Base-by-base conservation (phyloP, 2,329 filamentous ascomycete species). In the Colletotrichum lini region DNA sequence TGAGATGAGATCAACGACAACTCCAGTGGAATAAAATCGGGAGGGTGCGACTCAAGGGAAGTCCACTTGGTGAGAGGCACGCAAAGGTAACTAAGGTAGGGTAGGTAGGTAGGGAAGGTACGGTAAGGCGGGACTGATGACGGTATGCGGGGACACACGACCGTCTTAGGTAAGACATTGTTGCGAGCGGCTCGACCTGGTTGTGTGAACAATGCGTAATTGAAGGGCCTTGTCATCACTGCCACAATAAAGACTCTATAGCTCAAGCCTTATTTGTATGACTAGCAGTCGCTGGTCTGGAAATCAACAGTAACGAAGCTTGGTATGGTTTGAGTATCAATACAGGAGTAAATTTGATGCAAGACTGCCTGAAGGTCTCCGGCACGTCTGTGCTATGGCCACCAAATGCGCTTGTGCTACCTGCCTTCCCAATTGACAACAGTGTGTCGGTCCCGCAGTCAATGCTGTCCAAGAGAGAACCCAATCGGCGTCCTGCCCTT, bases 131-230 rank as follows among this genome's bases (percentile, higher is more conserved):
- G 50, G 16, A 21, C 49, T 16, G 50, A 56, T 57, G 58, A 63
- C 50, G 58, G 42, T 67, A 21, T 54, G 64, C 64, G 64, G 64
- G 64, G 56, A 38, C 53, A 57, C 42, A 42, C 35, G n/a, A n/a
- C 53, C 4, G 35, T 10, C 35, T 57, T 57, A 57, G 54, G 35
- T 57, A 57, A 57, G 54, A 18, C 3, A 21, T 23, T 15, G 10
- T 18, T 56, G 15, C 16, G n/a, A 16, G 13, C n/a, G 18, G 23
- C 30, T 12, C 38, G 38, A 10, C 35, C 53, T 23, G n/a, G 23
- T 18, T 40, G 13, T 40, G 8, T 40, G 35, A 16, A 49, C n/a
- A 42, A 40, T 18, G 30, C 18, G 7, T 5, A 15, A 21, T 30
- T 38, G 12, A 56, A 23, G 13, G 13, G 4, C n/a, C 38, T 57